Evolutionary conservation across 495 filamentous ascomycete species (phyloP), one percentile per base, ranked within the genome.

Genomic region (Neurospora sp.): DNA sequence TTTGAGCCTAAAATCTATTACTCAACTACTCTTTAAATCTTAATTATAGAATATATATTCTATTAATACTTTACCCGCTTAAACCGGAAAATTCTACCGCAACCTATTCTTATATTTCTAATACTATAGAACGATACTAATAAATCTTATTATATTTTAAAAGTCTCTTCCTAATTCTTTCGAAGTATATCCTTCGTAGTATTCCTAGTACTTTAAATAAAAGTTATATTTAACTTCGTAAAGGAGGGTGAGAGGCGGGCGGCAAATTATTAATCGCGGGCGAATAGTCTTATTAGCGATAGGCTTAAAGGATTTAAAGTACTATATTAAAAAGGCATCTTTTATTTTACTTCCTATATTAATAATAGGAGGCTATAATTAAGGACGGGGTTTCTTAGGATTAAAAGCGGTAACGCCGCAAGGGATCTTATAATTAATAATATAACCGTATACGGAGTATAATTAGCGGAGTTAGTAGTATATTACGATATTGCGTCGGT

Each of bases 381-480:
- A 1, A 20, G 10, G 46, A 0, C 0, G 9, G 0, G n/a, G 0
- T n/a, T 46, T 54, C 5, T 31, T 31, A 5, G 48, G 23, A 0
- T 0, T 59, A 5, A 5, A 7, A 0, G 5, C 5, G 23, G 23
- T 12, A 12, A 31, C 5, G 0, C 31, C 5, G 2, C 23, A 59
- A 0, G 11, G 23, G 11, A 59, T 7, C 0, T 59, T 23, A 0
- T 11, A 23, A 11, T 59, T 14, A 5, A 12, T 16, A 5, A 59
- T 12, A 16, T 59, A 23, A 5, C 48, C 48, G 23, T 23, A 59
- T 31, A 59, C 23, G 0, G 48, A 7, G 23, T 59, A 23, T 23
- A 59, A 12, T 5, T 59, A 11, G 20, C 12, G 1, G 0, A 59
- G 2, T 31, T 59, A 11, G 5, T 31, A n/a, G n/a, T n/a, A n/a